These are phyloP conservation scores for Leccinum pseudoinsigne DNA, from an alignment of 1,284 basidiomycete species.

Conservation along the genomic window DNA sequence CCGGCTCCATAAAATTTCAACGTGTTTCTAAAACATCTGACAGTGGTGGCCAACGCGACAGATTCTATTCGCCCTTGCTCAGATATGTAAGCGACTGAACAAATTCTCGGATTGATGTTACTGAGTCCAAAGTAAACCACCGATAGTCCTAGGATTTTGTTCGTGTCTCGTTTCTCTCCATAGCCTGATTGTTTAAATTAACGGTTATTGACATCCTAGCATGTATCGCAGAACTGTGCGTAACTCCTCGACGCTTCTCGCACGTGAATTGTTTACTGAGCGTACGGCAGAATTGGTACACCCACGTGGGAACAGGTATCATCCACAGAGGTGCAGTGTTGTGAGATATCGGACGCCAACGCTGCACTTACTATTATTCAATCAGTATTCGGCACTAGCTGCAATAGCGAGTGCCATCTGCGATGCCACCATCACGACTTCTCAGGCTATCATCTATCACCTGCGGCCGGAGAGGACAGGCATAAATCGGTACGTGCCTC, in stretches of 20 bases:
- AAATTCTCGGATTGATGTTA: neutral
- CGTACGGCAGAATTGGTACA: constrained; percentile 7
- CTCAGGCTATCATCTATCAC: constrained; percentile 16
- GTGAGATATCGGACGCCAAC: neutral
- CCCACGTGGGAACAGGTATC: constrained; percentile 11
- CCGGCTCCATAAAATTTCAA: no score
- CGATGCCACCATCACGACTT: constrained; percentile 21
- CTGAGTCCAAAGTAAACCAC: neutral
- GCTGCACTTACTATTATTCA: neutral
- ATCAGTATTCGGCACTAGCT: constrained; percentile 10
- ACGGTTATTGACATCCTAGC: constrained; percentile 7
- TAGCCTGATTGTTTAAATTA: neutral
- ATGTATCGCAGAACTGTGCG: constrained; percentile 6
- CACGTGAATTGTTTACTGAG: neutral
- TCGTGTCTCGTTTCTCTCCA: constrained; percentile 1
- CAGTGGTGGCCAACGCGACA: neutral
- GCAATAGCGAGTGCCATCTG: constrained; percentile 20
- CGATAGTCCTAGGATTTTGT: constrained; percentile 20
- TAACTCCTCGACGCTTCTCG: neutral
- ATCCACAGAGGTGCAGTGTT: constrained; percentile 6
- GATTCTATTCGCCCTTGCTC: constrained; percentile 11
- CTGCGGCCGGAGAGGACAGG: constrained; percentile 17
- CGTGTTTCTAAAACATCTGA: neutral
- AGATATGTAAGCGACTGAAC: constrained; percentile 15
- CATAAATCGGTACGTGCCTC: constrained; percentile 12